phyloP scores from a whole-genome alignment of 2,329 filamentous ascomycete species.

The Phaeomoniella chlamydospora region DNA sequence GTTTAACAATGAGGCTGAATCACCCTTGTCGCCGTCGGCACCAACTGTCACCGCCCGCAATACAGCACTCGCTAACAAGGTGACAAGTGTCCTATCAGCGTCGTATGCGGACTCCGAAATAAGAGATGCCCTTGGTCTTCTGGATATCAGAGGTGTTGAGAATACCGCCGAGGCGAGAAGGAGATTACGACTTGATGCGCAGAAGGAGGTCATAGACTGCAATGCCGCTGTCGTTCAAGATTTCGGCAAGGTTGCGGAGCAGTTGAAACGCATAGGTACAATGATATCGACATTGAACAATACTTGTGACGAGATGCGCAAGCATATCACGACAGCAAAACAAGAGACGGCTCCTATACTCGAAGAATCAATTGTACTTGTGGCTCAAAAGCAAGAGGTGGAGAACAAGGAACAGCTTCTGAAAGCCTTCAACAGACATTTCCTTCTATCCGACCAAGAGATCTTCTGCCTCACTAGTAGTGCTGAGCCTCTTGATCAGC shows the following conservation, averaged over 20 bases:
- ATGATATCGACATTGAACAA: slow-evolving; percentile 67
- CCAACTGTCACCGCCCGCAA: slow-evolving; percentile 4
- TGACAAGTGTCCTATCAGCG: slow-evolving; percentile 73
- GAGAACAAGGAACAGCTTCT: slow-evolving; percentile 75
- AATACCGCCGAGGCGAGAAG: slow-evolving; percentile 70
- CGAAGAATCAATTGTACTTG: slow-evolving; percentile 59
- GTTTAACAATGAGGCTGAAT: neutral
- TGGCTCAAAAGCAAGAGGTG: slow-evolving; percentile 57
- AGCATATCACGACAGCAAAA: slow-evolving; percentile 61
- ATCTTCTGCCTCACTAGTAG: slow-evolving; percentile 59
- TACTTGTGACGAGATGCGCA: slow-evolving; percentile 67
- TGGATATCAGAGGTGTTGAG: slow-evolving; percentile 56
- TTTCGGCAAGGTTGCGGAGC: slow-evolving; percentile 83
- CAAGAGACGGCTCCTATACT: slow-evolving; percentile 60
- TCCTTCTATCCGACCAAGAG: slow-evolving; percentile 72
- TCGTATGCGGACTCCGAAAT: slow-evolving; percentile 91
- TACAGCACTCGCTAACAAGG: slow-evolving; percentile 64
- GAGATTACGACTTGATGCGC: slow-evolving; percentile 65
- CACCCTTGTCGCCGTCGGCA: neutral
- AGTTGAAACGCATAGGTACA: slow-evolving; percentile 70
- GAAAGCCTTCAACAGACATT: slow-evolving; percentile 64
- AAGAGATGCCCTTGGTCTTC: slow-evolving; percentile 62
- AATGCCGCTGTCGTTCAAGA: slow-evolving; percentile 81
- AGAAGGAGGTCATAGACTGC: slow-evolving; percentile 83
- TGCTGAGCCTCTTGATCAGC: slow-evolving; percentile 69